A percentile compares a stretch with the other conserved stretches of the same genome.
Evolutionary conservation across 257 asterid genomes (phyloP).

Genomic region (Solanum sitiens): DNA sequence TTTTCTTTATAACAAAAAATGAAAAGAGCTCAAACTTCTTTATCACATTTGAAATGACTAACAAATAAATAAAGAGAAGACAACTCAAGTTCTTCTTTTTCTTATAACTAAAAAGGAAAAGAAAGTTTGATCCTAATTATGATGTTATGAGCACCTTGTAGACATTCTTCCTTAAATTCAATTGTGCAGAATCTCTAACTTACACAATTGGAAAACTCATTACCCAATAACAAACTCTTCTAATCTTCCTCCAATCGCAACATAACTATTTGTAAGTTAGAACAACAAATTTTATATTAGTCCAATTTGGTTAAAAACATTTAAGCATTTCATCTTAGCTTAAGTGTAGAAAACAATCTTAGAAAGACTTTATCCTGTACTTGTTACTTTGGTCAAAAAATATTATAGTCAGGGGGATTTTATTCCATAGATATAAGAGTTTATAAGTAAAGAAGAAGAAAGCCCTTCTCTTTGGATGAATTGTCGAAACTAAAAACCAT

Average conservation of each 20-base stretch:
- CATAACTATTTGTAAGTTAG: not conserved
- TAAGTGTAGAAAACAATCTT: not conserved
- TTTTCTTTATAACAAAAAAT: too few species aligned
- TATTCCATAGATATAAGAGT: not conserved
- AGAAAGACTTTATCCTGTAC: not conserved
- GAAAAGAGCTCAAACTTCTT: too few species aligned
- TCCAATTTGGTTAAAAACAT: not conserved
- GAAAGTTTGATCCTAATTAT: constrained; percentile 11
- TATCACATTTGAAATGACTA: too few species aligned
- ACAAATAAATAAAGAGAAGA: too few species aligned
- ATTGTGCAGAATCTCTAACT: constrained; percentile 7
- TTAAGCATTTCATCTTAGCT: not conserved
- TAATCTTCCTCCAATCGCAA: not conserved
- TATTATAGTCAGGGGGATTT: not conserved
- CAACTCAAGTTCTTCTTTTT: too few species aligned
- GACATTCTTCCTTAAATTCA: constrained; percentile 2
- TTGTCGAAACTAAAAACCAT: not conserved
- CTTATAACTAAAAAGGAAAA: not conserved
- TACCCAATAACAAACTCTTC: constrained; percentile 2
- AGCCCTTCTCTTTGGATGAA: not conserved
- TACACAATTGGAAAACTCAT: constrained; percentile 6
- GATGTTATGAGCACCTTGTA: constrained; percentile 5
- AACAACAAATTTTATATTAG: not conserved
- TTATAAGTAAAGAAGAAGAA: not conserved
- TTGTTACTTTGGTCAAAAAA: not conserved